These are phyloP conservation scores for Penicillium nordicum DNA, from an alignment of 2,329 filamentous ascomycete species.

Conservation along the genomic window DNA sequence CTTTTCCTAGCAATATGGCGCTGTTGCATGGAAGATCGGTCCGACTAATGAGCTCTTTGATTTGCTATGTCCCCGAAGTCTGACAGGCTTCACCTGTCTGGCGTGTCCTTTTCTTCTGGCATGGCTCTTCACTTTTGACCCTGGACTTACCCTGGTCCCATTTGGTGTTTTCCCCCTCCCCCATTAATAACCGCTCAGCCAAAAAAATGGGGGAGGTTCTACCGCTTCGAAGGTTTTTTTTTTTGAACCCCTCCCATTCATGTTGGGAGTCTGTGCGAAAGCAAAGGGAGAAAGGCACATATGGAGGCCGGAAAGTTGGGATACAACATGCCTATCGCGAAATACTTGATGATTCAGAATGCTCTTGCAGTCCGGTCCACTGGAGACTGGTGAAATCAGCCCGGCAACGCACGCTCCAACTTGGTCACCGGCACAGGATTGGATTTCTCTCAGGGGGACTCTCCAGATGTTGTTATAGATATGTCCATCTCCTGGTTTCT, in stretches of 20 bases:
- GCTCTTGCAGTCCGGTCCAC: slow-evolving; percentile 10
- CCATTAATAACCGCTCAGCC: neutral
- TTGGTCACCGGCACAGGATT: slow-evolving; percentile 13
- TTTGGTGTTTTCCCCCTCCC: neutral
- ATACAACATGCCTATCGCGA: slow-evolving; percentile 1
- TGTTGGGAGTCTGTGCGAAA: slow-evolving; percentile 3
- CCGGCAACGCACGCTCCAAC: slow-evolving; percentile 18
- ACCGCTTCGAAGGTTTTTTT: neutral
- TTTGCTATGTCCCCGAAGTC: slow-evolving; percentile 10
- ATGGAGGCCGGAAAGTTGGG: neutral
- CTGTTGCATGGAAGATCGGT: slow-evolving; percentile 7
- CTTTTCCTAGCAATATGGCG: slow-evolving; percentile 1
- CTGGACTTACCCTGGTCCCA: neutral
- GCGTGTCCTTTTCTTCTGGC: neutral
- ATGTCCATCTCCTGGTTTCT: neutral
- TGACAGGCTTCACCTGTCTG: slow-evolving; percentile 12
- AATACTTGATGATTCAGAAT: neutral
- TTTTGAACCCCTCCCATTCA: neutral
- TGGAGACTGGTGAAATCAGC: slow-evolving; percentile 15
- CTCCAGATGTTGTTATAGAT: slow-evolving; percentile 5
- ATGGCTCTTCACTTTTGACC: slow-evolving; percentile 1
- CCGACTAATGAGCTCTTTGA: slow-evolving; percentile 11
- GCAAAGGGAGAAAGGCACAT: neutral
- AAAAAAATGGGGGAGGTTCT: neutral
- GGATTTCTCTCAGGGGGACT: neutral